Conservation (phyloP, 1,284 basidiomycete species). For the Papiliotrema flavescens region DNA sequence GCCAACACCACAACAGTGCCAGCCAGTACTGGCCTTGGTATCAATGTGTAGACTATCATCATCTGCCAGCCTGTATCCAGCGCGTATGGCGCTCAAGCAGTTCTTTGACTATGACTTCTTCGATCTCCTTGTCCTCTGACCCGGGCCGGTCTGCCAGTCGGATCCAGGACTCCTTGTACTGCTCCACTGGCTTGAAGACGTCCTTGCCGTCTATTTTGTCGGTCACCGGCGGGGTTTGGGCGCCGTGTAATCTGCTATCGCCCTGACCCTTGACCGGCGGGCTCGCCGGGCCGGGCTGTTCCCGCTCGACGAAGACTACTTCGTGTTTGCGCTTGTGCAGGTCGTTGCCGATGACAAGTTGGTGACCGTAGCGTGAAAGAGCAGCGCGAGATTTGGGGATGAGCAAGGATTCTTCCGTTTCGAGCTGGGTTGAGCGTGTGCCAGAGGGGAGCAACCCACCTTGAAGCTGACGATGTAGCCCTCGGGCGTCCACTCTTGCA, state of each 20-base stretch:
- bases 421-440: conserved; percentile 60
- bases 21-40: conserved; percentile 19
- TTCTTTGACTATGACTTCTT: conserved; percentile 81
- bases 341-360: conserved; percentile 95
- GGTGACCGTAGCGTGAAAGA: conserved; percentile 90
- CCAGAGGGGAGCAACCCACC: conserved; percentile 51
- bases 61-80: conserved; percentile 55
- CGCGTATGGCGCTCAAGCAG: conserved; percentile 67
- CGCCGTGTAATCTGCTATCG: conserved; percentile 15
- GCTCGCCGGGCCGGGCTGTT: neutral
- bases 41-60: conserved; percentile 7
- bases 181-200: conserved; percentile 12
- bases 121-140: conserved; percentile 65
- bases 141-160: conserved; percentile 55
- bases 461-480: conserved; percentile 97
- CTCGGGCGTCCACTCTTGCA: conserved; percentile 87
- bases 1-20: neutral
- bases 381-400: conserved; percentile 87
- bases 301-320: conserved; percentile 74
- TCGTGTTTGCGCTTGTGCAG: conserved; percentile 83
- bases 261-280: conserved; percentile 30
- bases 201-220: neutral
- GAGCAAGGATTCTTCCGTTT: conserved; percentile 79
- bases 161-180: conserved; percentile 68
- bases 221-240: conserved; percentile 15